Evolutionary conservation across 169 alveolate species (phyloP), one percentile per base, ranked within the genome.

Genomic region (Plasmodium falciparum): DNA sequence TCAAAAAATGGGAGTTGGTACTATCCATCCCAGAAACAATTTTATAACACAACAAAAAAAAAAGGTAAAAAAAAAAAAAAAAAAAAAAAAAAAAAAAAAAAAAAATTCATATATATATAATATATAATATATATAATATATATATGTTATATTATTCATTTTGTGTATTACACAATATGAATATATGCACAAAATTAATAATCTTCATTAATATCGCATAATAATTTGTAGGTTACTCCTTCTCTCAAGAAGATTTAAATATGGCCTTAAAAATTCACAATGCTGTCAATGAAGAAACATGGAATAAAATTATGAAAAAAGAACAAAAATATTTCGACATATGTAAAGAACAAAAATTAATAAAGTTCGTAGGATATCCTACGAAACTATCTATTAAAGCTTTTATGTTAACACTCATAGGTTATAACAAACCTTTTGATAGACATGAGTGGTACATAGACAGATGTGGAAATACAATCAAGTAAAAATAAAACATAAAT

Each of bases 391-490:
- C 96, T 3, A n/a, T 94, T 3, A 88, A 88, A 22, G 94, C 96
- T 20, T 63, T 89, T 76, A 26, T 92, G 58, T 66, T 78, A 5
- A 75, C 80, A 9, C 73, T 92, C 33, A 69, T 88, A 59, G 96
- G 96, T 15, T 94, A 94, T 92, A 92, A 86, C 65, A 93, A 49
- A 26, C 96, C 96, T 15, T 94, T 88, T 20, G 96, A 94, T 61
- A 90, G 96, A 43, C 96, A 94, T 52, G 96, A 94, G 49, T 94
- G 96, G 96, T 80, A 93, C 20, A 94, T 94, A 15, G 96, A 94
- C 74, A 61, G 96, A 17, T 94, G 96, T 66, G 96, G 96, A 9
- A 94, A 89, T 54, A 93, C 88, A 20, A 92, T 92, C 43, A 93
- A 94, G 96, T 93, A 56, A 20, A 71, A 9, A 62, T 11, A 75